Evolutionary conservation across 73 alveolate species (phyloP).

Genomic region (Breviolum minutum): DNA sequence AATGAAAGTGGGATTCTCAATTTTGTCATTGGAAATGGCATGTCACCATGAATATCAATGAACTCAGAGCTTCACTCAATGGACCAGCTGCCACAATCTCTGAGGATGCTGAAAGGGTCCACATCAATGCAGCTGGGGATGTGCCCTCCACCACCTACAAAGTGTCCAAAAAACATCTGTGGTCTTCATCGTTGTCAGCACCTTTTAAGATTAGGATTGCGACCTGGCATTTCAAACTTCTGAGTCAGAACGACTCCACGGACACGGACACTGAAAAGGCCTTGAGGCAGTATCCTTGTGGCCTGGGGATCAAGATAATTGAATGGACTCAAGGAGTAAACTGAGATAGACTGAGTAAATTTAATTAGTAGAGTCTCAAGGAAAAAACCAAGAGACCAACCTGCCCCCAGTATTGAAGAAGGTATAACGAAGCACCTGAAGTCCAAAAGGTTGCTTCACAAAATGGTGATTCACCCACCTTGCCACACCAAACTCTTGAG

Average conservation of each 20-base stretch:
- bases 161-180: too few relatives aligned
- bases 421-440: conserved; percentile 45
- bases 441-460: neutral
- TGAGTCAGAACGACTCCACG: too few relatives aligned
- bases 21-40: neutral
- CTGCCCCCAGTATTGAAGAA: conserved; percentile 46
- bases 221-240: neutral
- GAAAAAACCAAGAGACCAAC: neutral
- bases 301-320: neutral
- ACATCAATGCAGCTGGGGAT: neutral
- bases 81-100: conserved; percentile 32
- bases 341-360: too few relatives aligned
- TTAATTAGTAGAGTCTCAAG: too few relatives aligned
- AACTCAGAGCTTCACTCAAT: neutral
- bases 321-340: too few relatives aligned
- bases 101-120: conserved; percentile 13
- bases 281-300: conserved; percentile 49
- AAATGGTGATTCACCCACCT: too few relatives aligned
- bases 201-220: too few relatives aligned
- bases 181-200: neutral
- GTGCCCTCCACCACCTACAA: too few relatives aligned
- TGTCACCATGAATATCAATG: neutral
- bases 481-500: neutral
- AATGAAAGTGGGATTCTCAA: too few relatives aligned
- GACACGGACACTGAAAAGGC: neutral